Percentiles rank a stretch among this genome's conserved stretches.
Conservation (phyloP, 257 asterid species). For the Penstemon barbatus region DNA sequence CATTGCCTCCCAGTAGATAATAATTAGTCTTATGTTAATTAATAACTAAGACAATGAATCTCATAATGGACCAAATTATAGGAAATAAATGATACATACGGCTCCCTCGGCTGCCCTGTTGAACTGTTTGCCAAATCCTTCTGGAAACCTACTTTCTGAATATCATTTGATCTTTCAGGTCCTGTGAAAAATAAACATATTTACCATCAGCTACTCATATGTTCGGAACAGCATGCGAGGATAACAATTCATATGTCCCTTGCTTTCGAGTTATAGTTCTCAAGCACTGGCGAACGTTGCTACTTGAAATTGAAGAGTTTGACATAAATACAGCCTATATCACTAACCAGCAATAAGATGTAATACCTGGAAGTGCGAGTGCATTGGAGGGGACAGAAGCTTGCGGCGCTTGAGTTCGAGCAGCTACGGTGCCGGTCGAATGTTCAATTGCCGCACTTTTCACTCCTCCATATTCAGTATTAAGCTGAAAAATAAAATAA, state of each 20-base stretch:
- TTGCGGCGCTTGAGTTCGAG: conserved; percentile 49
- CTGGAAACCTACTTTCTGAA: conserved; percentile 44
- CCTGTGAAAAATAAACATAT: conserved; percentile 49
- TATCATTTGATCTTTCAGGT: conserved; percentile 61
- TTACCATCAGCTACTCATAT: conserved; percentile 16
- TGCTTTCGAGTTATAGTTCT: conserved; percentile 17
- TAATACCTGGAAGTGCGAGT: conserved; percentile 87
- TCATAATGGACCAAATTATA: neutral
- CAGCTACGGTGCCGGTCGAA: conserved; percentile 34
- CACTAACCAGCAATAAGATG: neutral
- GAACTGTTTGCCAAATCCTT: conserved; percentile 66
- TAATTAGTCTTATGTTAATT: neutral
- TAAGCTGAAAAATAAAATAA: conserved; percentile 46
- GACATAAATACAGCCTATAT: too few relatives aligned
- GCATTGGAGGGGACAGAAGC: conserved; percentile 52
- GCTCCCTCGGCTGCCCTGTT: conserved; percentile 47
- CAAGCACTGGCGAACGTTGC: neutral
- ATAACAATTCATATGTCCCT: neutral
- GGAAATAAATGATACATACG: conserved; percentile 44
- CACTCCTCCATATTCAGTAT: conserved; percentile 63
- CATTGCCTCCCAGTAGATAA: conserved; percentile 7
- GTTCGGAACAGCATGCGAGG: too few relatives aligned
- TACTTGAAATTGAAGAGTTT: neutral
- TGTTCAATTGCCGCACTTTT: conserved; percentile 34
- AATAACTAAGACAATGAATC: conserved; percentile 7